Conservation (phyloP, 768 basidiomycete species). For the Boletus sp. region DNA sequence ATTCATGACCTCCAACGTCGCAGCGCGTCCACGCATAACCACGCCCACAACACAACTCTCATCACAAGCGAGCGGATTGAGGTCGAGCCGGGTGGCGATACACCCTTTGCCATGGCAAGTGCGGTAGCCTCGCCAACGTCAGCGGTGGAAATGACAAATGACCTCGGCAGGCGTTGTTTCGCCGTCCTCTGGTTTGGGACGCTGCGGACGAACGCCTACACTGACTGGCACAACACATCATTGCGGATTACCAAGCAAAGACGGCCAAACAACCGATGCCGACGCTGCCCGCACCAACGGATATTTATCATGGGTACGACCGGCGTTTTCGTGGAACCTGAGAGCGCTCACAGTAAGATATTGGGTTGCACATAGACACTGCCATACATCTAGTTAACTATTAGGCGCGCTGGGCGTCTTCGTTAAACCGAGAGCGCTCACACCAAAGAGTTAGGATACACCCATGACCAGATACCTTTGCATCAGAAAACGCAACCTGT, state of each 20-base stretch:
- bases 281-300: not conserved
- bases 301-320: not conserved
- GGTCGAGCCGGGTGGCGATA: too few relatives aligned
- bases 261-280: too few relatives aligned
- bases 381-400: not conserved
- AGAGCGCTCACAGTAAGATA: not conserved
- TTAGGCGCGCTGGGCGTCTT: not conserved
- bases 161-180: not conserved
- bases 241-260: not conserved
- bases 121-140: not conserved
- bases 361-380: not conserved
- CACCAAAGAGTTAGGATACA: too few relatives aligned
- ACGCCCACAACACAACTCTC: too few relatives aligned
- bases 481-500: constrained; percentile 4
- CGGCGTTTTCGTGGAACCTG: not conserved
- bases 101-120: too few relatives aligned
- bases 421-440: not conserved
- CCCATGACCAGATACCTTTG: not conserved
- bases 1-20: too few relatives aligned
- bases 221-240: not conserved
- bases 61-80: too few relatives aligned
- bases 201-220: not conserved
- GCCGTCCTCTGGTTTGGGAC: not conserved
- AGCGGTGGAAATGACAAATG: not conserved
- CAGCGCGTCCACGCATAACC: too few relatives aligned